A percentile compares a stretch with the other conserved stretches of the same genome.
Conservation (phyloP, 805 yeast genomes). For the Candida germanica region DNA sequence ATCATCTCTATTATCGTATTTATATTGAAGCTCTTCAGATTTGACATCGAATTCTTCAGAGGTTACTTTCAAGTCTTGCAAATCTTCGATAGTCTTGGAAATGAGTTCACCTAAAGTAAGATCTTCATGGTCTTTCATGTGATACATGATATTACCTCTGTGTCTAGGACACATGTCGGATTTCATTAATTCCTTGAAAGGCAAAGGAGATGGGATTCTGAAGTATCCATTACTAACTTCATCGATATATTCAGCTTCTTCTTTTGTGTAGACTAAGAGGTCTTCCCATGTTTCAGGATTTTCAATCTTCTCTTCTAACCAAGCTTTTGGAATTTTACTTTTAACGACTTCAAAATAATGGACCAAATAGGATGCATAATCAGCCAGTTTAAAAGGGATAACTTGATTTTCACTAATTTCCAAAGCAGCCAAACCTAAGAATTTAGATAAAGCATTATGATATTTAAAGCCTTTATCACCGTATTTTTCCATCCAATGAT, state of each 20-base stretch:
- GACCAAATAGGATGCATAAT: slow-evolving; percentile 46
- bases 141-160: slow-evolving; percentile 9
- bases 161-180: slow-evolving; percentile 10
- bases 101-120: slow-evolving; percentile 19
- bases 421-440: slow-evolving; percentile 53
- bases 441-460: slow-evolving; percentile 59
- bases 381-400: slow-evolving; percentile 42
- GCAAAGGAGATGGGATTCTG: slow-evolving; percentile 9
- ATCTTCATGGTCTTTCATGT: slow-evolving; percentile 6
- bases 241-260: slow-evolving; percentile 15
- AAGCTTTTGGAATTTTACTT: slow-evolving; percentile 28
- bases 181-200: slow-evolving; percentile 20
- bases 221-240: slow-evolving; percentile 21
- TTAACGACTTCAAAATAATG: slow-evolving; percentile 31
- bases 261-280: slow-evolving; percentile 13
- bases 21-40: slow-evolving; percentile 24
- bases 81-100: slow-evolving; percentile 18
- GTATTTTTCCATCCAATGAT: slow-evolving; percentile 50
- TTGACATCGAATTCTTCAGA: slow-evolving; percentile 28
- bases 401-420: slow-evolving; percentile 58
- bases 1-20: slow-evolving; percentile 28
- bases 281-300: slow-evolving; percentile 15
- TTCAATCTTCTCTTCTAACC: slow-evolving; percentile 24
- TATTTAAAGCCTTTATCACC: slow-evolving; percentile 51
- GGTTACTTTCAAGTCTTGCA: slow-evolving; percentile 18